Evolutionary conservation across 768 basidiomycete species (phyloP).

Genomic region (Amanita jacksonii): DNA sequence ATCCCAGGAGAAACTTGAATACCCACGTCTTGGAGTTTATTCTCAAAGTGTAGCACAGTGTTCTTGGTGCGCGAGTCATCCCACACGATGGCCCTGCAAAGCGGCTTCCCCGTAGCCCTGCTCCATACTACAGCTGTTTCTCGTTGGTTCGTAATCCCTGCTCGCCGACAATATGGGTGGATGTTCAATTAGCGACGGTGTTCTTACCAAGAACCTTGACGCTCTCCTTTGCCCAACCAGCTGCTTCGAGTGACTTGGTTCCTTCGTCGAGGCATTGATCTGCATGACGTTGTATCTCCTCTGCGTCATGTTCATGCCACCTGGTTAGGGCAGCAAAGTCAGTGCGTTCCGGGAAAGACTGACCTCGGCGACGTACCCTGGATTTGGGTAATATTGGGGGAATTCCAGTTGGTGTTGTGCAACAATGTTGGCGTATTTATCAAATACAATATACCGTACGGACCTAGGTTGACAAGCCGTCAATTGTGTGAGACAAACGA

Average conservation of each 20-base stretch:
- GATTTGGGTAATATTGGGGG: slow-evolving; percentile 85
- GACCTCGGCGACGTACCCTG: slow-evolving; percentile 44
- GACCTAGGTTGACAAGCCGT: slow-evolving; percentile 45
- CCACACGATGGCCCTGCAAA: slow-evolving; percentile 93
- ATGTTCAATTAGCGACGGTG: no score
- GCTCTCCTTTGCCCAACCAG: slow-evolving; percentile 72
- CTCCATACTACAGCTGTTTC: slow-evolving; percentile 96
- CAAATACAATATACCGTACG: slow-evolving; percentile 86
- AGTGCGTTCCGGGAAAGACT: not conserved
- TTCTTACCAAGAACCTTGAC: slow-evolving; percentile 85
- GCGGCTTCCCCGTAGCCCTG: slow-evolving; percentile 76
- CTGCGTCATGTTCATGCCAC: slow-evolving; percentile 94
- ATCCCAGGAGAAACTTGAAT: slow-evolving; percentile 60
- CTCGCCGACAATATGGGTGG: no score
- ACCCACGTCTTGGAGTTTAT: slow-evolving; percentile 61
- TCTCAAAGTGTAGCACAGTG: slow-evolving; percentile 71
- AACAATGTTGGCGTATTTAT: slow-evolving; percentile 78
- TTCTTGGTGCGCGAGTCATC: slow-evolving; percentile 88
- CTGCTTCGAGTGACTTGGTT: slow-evolving; percentile 56
- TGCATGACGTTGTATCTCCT: slow-evolving; percentile 69
- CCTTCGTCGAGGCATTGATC: slow-evolving; percentile 69
- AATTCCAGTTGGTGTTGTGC: slow-evolving; percentile 90
- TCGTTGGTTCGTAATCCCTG: slow-evolving; percentile 94
- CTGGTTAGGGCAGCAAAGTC: slow-evolving; percentile 25
- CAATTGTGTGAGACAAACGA: not conserved